Percentiles rank a stretch among this genome's conserved stretches.
phyloP scores from a whole-genome alignment of 371 early-diverging fungal species.

The Mucor circinelloides region DNA sequence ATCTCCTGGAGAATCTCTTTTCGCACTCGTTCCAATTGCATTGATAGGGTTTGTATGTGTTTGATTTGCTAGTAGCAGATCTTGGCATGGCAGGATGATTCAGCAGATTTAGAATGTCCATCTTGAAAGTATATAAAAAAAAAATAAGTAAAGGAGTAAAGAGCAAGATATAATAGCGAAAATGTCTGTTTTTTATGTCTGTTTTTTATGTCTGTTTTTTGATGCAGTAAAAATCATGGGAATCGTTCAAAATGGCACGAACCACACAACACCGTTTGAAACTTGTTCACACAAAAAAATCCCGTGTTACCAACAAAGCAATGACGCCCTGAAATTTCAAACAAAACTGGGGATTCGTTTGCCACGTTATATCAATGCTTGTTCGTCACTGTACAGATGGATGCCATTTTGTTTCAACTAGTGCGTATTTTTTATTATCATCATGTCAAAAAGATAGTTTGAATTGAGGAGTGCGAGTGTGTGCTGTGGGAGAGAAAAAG shows the following conservation, averaged over 20 bases:
- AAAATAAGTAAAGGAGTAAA: neutral
- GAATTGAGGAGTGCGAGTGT: neutral
- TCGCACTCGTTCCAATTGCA: constrained; percentile 67
- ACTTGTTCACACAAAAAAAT: neutral
- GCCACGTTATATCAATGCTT: neutral
- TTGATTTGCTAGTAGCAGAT: neutral
- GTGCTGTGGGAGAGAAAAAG: neutral
- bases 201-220: neutral
- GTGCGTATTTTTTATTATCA: neutral
- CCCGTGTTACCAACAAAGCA: constrained; percentile 4
- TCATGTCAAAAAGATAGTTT: constrained; percentile 10
- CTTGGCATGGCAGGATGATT: constrained; percentile 10
- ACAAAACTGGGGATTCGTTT: neutral
- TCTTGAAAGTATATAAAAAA: neutral
- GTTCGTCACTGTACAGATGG: constrained; percentile 14
- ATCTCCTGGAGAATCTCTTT: constrained; percentile 77
- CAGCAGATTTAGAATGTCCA: constrained; percentile 27
- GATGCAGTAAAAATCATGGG: constrained; percentile 3
- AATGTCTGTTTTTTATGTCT: neutral
- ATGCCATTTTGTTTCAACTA: neutral
- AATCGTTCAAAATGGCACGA: constrained; percentile 6
- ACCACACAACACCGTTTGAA: constrained; percentile 3
- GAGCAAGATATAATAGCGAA: neutral
- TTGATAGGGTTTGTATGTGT: constrained; percentile 44
- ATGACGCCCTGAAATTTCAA: constrained; percentile 8